These are phyloP conservation scores for Peltaster fructicola DNA, from an alignment of 2,329 filamentous ascomycete genomes.

Conservation along the genomic window DNA sequence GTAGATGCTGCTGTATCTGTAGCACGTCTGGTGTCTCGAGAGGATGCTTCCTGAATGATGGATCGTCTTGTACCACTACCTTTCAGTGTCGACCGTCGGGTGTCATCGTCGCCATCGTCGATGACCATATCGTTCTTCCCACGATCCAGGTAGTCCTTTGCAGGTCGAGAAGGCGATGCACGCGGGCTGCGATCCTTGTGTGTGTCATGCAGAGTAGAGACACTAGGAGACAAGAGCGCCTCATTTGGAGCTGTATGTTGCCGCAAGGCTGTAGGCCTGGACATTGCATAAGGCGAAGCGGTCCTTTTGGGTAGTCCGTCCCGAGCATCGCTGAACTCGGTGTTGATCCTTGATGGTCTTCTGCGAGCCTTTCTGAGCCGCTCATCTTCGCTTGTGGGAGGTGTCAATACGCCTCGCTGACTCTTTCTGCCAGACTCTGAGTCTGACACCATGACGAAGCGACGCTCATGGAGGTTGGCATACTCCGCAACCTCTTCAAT, in stretches of 20 bases:
- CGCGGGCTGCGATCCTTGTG: conserved; percentile 3
- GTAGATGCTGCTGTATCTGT: conserved; percentile 11
- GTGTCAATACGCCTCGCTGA: conserved; percentile 13
- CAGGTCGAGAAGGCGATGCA: too few species aligned
- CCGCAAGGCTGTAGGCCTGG: too few species aligned
- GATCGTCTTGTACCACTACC: too few species aligned
- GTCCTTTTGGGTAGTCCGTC: too few species aligned
- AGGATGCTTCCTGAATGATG: too few species aligned
- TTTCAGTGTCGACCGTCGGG: too few species aligned
- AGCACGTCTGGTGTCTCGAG: conserved; percentile 14
- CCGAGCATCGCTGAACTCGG: conserved; percentile 9
- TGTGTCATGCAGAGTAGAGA: conserved; percentile 4
- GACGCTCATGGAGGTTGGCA: conserved; percentile 31
- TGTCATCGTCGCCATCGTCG: too few species aligned
- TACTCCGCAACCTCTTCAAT: conserved; percentile 38
- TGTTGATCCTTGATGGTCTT: conserved; percentile 3
- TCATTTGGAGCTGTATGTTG: too few species aligned
- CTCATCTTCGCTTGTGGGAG: conserved; percentile 23
- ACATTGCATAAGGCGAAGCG: too few species aligned
- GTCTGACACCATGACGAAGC: conserved; percentile 40
- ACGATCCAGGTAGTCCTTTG: too few species aligned
- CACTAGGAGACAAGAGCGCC: conserved; percentile 4
- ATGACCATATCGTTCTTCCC: too few species aligned
- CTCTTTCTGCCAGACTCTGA: conserved; percentile 5
- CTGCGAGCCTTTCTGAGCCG: conserved; percentile 10